Evolutionary conservation across 805 yeast genomes (phyloP), one percentile per base, ranked within the genome.

Genomic region (Yamadazyma endophytica): DNA sequence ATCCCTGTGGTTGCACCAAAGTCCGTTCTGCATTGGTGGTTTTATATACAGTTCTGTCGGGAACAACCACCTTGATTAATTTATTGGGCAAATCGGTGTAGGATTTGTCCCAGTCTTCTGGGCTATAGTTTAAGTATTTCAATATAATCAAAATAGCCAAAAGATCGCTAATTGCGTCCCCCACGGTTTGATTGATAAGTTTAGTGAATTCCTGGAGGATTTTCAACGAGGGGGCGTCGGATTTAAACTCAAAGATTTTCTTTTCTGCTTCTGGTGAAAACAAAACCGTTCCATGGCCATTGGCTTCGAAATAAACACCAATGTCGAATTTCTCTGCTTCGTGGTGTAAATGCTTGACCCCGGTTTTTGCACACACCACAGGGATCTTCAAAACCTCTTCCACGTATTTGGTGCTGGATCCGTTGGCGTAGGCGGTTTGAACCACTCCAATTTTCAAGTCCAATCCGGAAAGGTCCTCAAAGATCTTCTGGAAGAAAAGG

Each of bases 341-440:
- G 50, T 90, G 97, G 54, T 92, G 98, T 42, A 92, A 66, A 61
- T 92, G 95, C 58, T 92, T 92, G 21, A 92, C 98, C 23, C 98
- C 98, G 2, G 98, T 92, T 25, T 95, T 82, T 0, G 97, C 85
- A 56, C 90, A 85, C 1, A 76, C 75, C 4, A 87, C 96, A 1
- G 96, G 95, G 9, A 86, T 59, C 32, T 75, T 67, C 46, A 90
- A 67, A 1, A 56, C 64, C 2, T 79, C 60, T 25, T 70, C 68
- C 17, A 90, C 64, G 50, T 76, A 90, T 21, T 71, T 61, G 0
- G 97, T 86, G 2, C 97, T 84, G 5, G 82, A 75, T 8, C 98
- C 98, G 54, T 92, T 92, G 29, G 98, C 98, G 51, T 92, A 92
- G 1, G 98, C 98, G 1, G 98, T 92, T 63, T 92, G 98, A 19